Evolutionary conservation across 2,329 filamentous ascomycete genomes (phyloP), one percentile per base, ranked within the genome.

Genomic region (Trichoderma asperellum): DNA sequence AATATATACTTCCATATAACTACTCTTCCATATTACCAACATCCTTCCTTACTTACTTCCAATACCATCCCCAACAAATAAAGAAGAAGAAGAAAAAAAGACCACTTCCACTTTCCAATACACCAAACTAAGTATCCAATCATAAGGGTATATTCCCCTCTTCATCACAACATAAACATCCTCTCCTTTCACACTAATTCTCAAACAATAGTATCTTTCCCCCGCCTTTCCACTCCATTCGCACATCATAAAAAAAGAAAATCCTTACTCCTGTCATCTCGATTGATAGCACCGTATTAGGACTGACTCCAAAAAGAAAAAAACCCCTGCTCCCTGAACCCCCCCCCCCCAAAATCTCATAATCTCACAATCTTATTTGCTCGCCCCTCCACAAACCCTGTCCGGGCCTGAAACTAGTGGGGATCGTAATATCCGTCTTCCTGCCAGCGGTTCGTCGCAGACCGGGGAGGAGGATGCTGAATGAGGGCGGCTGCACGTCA

Each of bases 211-310:
- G 16, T n/a, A 37, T 16, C 29, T 18, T 21, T 29, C n/a, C 11
- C 27, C 37, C 4, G 5, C 35, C 4, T 5, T 14, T 57, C 18
- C n/a, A 10, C 35, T 32, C 27, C 16, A 29, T 43, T 21, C 21
- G n/a, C 52, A 56, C 53, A n/a, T 27, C 24, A 56, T 21, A 49
- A 40, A n/a, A 27, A 27, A 18, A 21, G n/a, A 24, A 47, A 35
- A 35, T 21, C 29, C 29, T 21, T 47, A 21, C 40, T 52, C 63
- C 21, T 47, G 24, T 64, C 55, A 66, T 59, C 63, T 66, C 55
- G 55, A 66, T 58, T 49, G 37, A 66, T 58, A 37, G 43, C 63
- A 57, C 55, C 63, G 29, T 21, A 66, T 49, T 49, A 27, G 53
- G 63, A 49, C 21, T 66, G 24, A 40, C 47, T 49, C 40, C 37